Conservation (phyloP, 2,329 filamentous ascomycete genomes). For the Trichothecium roseum region DNA sequence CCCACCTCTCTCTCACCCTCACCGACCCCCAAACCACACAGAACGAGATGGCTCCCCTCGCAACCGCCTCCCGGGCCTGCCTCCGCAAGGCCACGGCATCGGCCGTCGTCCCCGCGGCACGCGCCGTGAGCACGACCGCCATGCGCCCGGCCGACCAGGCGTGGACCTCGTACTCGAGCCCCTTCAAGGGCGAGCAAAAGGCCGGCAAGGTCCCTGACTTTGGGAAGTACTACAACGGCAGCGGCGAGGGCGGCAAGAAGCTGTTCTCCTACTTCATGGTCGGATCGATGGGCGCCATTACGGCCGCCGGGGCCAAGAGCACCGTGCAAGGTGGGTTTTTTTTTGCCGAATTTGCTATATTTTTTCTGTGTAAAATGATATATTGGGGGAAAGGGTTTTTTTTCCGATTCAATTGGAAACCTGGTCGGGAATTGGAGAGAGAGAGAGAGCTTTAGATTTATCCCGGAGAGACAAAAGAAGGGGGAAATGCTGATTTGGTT, state of each 20-base stretch:
- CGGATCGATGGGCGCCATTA: slow-evolving; percentile 83
- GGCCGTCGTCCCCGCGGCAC: slow-evolving; percentile 29
- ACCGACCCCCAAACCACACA: slow-evolving; percentile 7
- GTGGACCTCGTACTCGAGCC: slow-evolving; percentile 45
- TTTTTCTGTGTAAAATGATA: no score
- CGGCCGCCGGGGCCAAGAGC: slow-evolving; percentile 90
- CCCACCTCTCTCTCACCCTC: slow-evolving; percentile 13
- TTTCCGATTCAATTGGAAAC: no score
- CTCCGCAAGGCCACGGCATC: slow-evolving; percentile 47
- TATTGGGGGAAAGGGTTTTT: no score
- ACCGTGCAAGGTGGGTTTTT: slow-evolving; percentile 81
- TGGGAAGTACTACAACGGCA: slow-evolving; percentile 71
- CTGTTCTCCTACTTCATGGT: slow-evolving; percentile 98
- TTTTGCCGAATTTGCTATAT: not conserved
- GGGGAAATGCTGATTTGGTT: no score
- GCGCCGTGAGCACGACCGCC: slow-evolving; percentile 46
- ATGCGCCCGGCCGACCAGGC: slow-evolving; percentile 36
- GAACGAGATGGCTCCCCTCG: slow-evolving; percentile 53
- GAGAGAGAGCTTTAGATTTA: no score
- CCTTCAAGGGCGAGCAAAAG: slow-evolving; percentile 50
- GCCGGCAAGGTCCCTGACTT: slow-evolving; percentile 76
- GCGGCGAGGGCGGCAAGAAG: slow-evolving; percentile 62
- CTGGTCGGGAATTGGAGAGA: no score
- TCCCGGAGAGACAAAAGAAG: no score
- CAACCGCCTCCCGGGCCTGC: slow-evolving; percentile 57